Evolutionary conservation across 495 filamentous ascomycete species (phyloP), one percentile per base, ranked within the genome.

Genomic region (Paragyromitra xinjiangensis): DNA sequence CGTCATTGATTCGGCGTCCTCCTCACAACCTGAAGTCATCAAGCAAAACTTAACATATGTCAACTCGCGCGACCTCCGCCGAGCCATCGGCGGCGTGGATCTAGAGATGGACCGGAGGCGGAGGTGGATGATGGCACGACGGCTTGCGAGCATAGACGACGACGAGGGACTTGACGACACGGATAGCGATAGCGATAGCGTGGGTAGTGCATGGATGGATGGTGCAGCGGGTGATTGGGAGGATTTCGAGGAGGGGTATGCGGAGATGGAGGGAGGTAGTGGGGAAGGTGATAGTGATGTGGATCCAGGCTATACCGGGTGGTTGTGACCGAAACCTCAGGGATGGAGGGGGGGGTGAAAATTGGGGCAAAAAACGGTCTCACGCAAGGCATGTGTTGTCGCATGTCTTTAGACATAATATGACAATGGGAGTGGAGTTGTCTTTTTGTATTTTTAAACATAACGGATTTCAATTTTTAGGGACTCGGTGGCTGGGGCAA

Each of bases 91-190:
- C 7, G 77, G 77, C 14, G 77, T 79, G n/a, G 77, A 79, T 29
- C 67, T 79, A 37, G 77, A 79, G n/a, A 72, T 78, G 66, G 77
- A 78, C n/a, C 53, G 74, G n/a, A 71, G 67, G 19, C 74, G 69
- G 0, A 51, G 66, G 16, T 79, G 75, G 66, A 53, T 66, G 50
- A 77, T 65, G 40, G 69, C 40, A 8, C 69, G 44, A 7, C 69
- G 69, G 19, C 26, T 77, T 22, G 51, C 64, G 14, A 69, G 39
- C 29, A 26, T 58, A 44, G 71, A 66, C 5, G 40, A 66, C 2
- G 40, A 64, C 37, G 74, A 66, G 12, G 42, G 12, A 16, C n/a
- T 74, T 22, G 53, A 65, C n/a, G 74, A 77, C 24, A 64, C 61
- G 37, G 73, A 76, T 58, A 77, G 74, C 44, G 74, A 77, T 16